Conservation (phyloP, 352 stramenopile genomes). For the Phytophthora pistaciae region DNA sequence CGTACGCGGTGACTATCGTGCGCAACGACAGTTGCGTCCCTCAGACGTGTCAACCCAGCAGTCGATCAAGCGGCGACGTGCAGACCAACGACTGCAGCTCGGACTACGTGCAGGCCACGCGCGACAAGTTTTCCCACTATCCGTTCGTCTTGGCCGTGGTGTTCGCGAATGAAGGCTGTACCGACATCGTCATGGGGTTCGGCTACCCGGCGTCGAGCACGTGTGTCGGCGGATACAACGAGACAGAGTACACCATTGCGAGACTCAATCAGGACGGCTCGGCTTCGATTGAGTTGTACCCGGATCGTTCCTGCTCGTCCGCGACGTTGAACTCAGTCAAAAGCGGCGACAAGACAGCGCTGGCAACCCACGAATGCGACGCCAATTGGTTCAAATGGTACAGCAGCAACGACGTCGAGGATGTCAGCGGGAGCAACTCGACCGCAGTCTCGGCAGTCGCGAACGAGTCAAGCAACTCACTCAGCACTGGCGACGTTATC, state of each 20-base stretch:
- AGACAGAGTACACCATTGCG: conserved; percentile 18
- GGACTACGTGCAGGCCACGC: conserved; percentile 12
- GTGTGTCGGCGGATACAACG: conserved; percentile 23
- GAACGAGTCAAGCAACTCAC: not conserved
- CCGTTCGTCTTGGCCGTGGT: conserved; percentile 14
- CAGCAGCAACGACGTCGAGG: conserved; percentile 30
- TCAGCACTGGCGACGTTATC: conserved; percentile 21
- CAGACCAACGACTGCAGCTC: conserved; percentile 8
- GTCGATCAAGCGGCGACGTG: conserved; percentile 1
- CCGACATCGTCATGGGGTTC: not conserved
- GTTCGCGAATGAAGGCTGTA: conserved; percentile 9
- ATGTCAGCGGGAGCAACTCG: not conserved
- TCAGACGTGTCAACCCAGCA: not conserved
- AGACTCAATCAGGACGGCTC: conserved; percentile 21
- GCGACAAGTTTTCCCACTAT: conserved; percentile 14
- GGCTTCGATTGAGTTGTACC: conserved; percentile 19
- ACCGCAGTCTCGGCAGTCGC: not conserved
- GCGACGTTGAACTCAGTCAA: not conserved
- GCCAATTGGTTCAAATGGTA: conserved; percentile 33
- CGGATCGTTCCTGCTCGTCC: conserved; percentile 25
- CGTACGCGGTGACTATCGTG: conserved; percentile 1
- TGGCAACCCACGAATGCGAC: conserved; percentile 20
- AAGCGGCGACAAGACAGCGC: conserved; percentile 11
- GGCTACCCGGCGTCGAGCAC: conserved; percentile 12
- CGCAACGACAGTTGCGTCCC: conserved; percentile 7